Conservation (phyloP, 371 early-diverging fungal genomes). For the Apophysomyces ossiformis region DNA sequence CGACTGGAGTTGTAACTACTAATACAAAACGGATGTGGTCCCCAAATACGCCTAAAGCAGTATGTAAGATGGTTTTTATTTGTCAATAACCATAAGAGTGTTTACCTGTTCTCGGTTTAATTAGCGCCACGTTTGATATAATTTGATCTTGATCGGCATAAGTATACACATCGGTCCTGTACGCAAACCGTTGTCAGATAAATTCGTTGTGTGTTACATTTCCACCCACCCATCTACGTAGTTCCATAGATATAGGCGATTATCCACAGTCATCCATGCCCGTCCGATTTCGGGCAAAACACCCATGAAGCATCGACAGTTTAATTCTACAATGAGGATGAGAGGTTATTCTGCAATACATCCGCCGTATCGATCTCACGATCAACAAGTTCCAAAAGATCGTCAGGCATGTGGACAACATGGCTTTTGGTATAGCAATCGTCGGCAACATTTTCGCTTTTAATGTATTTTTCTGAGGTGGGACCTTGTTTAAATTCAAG, state of each 20-base stretch:
- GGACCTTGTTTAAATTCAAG: slow-evolving; percentile 13
- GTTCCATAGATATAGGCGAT: slow-evolving; percentile 80
- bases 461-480: slow-evolving; percentile 19
- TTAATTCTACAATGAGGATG: slow-evolving; percentile 46
- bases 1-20: slow-evolving; percentile 81
- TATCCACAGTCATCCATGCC: slow-evolving; percentile 83
- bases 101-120: slow-evolving; percentile 69
- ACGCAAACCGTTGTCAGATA: neutral
- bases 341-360: slow-evolving; percentile 1
- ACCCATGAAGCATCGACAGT: slow-evolving; percentile 84
- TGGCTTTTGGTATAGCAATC: slow-evolving; percentile 17
- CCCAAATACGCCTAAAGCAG: slow-evolving; percentile 68
- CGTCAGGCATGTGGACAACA: slow-evolving; percentile 64
- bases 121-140: slow-evolving; percentile 79
- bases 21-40: slow-evolving; percentile 78
- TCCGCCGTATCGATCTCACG: slow-evolving; percentile 38
- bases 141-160: slow-evolving; percentile 88
- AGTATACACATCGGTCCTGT: slow-evolving; percentile 63
- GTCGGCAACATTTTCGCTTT: slow-evolving; percentile 13
- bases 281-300: slow-evolving; percentile 78
- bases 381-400: slow-evolving; percentile 73
- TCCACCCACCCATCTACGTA: slow-evolving; percentile 61
- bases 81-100: slow-evolving; percentile 67
- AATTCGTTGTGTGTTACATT: neutral
- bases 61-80: slow-evolving; percentile 72